phyloP scores from a whole-genome alignment of 805 yeast species.

The Ogataea methanolica region DNA sequence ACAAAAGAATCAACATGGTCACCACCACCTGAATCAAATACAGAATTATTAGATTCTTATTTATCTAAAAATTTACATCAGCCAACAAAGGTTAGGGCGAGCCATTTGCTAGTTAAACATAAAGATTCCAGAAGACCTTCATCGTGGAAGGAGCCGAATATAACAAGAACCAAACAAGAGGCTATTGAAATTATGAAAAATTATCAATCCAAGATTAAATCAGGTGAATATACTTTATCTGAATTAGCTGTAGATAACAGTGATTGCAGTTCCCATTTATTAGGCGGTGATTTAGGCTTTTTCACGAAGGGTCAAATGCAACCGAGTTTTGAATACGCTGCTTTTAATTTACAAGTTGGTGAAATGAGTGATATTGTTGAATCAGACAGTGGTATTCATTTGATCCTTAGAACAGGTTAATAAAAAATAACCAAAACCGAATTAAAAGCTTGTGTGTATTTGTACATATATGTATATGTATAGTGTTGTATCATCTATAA shows the following conservation, averaged over 20 bases:
- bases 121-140: constrained; percentile 81
- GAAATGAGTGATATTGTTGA: constrained; percentile 81
- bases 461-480: neutral
- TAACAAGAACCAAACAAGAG: constrained; percentile 79
- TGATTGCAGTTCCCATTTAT: constrained; percentile 81
- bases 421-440: neutral
- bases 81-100: constrained; percentile 70
- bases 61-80: constrained; percentile 40
- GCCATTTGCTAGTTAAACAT: constrained; percentile 83
- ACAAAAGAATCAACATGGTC: constrained; percentile 84
- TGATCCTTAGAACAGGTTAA: constrained; percentile 79
- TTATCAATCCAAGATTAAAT: constrained; percentile 52
- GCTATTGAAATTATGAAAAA: constrained; percentile 61
- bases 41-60: constrained; percentile 52
- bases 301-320: constrained; percentile 94
- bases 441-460: neutral
- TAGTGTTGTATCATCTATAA: too few species aligned
- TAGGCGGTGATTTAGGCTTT: constrained; percentile 89
- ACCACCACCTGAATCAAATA: constrained; percentile 81
- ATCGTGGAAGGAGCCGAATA: constrained; percentile 76
- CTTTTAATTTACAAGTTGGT: constrained; percentile 77
- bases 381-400: constrained; percentile 85
- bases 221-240: constrained; percentile 62
- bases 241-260: constrained; percentile 79
- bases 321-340: constrained; percentile 85